Percentiles rank a stretch among this genome's conserved stretches.
Conservation (phyloP, 169 alveolate species). For the Cryptosporidium parvum region DNA sequence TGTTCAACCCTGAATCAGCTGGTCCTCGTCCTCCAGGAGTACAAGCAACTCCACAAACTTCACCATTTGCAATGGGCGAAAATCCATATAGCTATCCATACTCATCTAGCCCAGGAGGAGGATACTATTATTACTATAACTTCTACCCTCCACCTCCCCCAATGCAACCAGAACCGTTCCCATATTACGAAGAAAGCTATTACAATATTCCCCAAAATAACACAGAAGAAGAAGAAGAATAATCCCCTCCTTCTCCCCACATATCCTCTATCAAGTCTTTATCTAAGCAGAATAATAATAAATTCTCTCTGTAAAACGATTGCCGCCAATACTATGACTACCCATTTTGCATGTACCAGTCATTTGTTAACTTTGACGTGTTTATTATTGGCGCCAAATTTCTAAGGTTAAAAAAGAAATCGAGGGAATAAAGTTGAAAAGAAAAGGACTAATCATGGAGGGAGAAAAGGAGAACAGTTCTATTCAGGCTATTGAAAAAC, state of each 20-base stretch:
- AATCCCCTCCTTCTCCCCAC: not conserved
- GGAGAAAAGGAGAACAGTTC: slow-evolving; percentile 2
- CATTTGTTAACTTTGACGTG: not conserved
- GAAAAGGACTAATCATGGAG: not conserved
- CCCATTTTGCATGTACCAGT: not conserved
- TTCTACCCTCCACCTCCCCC: not conserved
- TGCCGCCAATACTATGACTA: not conserved
- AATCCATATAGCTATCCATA: slow-evolving; percentile 71
- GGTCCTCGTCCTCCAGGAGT: slow-evolving; percentile 73
- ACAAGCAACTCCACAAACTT: slow-evolving; percentile 56
- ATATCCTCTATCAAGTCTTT: not conserved
- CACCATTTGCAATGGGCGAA: slow-evolving; percentile 60
- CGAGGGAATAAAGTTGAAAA: not conserved
- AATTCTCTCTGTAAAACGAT: not conserved
- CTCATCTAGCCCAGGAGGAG: slow-evolving; percentile 74
- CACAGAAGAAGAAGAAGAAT: not conserved
- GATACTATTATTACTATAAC: slow-evolving; percentile 47
- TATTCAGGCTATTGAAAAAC: slow-evolving; percentile 55
- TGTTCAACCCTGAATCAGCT: slow-evolving; percentile 71
- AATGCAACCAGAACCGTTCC: not conserved
- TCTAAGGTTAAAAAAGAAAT: too few relatives aligned
- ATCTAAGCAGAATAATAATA: too few relatives aligned
- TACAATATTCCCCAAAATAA: not conserved
- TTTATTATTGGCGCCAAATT: not conserved
- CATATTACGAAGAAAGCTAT: not conserved